Evolutionary conservation across 352 stramenopile species (phyloP).

Genomic region (Ophiocytium majus): DNA sequence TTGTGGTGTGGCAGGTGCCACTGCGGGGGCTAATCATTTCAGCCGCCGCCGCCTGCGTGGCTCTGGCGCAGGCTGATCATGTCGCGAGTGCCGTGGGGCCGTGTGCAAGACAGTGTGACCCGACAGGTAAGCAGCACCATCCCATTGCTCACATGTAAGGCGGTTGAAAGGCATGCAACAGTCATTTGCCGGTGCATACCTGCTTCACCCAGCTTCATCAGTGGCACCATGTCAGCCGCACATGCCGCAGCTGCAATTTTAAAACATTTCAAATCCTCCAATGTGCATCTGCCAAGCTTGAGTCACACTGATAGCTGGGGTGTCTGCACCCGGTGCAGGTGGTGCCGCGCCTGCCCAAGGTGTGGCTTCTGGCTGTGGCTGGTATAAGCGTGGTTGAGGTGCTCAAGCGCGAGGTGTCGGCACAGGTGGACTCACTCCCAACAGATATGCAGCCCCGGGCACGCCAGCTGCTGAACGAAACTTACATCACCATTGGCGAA

Average conservation of each 20-base stretch:
- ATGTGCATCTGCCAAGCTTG: no score
- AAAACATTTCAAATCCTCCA: no score
- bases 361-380: not conserved
- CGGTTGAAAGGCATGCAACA: no score
- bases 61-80: not conserved
- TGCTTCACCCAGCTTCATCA: no score
- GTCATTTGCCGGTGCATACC: no score
- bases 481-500: not conserved
- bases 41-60: not conserved
- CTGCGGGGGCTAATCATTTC: not conserved
- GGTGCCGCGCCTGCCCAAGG: not conserved
- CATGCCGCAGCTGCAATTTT: no score
- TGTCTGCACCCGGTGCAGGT: no score
- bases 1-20: not conserved
- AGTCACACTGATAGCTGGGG: no score
- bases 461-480: not conserved
- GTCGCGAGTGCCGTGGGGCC: not conserved
- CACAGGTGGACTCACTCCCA: not conserved
- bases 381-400: constrained; percentile 12
- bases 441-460: not conserved
- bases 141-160: no score
- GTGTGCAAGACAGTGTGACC: constrained; percentile 2
- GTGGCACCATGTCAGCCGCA: no score
- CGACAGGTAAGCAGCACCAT: no score
- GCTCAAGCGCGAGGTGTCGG: constrained; percentile 7